phyloP scores from a whole-genome alignment of 768 basidiomycete genomes.

The Collybia sordida region DNA sequence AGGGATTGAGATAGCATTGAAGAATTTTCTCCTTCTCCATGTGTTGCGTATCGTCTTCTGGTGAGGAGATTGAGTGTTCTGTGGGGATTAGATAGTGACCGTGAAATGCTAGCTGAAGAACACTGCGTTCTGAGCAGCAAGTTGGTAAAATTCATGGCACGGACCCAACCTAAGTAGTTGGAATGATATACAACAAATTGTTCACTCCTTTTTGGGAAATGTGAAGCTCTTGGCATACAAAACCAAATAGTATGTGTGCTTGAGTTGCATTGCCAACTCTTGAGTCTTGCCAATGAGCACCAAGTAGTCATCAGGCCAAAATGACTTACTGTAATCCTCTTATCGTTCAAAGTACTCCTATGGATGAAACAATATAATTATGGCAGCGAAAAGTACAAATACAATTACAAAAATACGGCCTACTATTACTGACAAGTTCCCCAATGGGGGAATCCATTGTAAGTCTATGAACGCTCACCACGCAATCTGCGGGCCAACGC shows the following conservation, averaged over 20 bases:
- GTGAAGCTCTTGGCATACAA: slow-evolving; percentile 7
- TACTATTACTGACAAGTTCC: background rate
- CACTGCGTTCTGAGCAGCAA: slow-evolving; percentile 12
- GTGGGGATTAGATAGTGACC: slow-evolving; percentile 6
- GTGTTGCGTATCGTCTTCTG: slow-evolving; percentile 45
- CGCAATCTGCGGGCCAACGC: slow-evolving; percentile 43
- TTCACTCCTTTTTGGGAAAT: slow-evolving; percentile 2
- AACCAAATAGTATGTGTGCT: slow-evolving; percentile 16
- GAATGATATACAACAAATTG: background rate
- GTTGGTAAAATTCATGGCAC: slow-evolving; percentile 17
- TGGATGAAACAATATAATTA: no score
- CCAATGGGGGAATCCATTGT: background rate
- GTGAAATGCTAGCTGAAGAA: slow-evolving; percentile 4
- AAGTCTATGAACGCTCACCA: slow-evolving; percentile 31
- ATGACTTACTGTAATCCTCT: no score
- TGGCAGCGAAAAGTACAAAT: background rate
- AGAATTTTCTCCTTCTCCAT: slow-evolving; percentile 41
- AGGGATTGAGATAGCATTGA: slow-evolving; percentile 63
- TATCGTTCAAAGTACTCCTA: no score
- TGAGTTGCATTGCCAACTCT: no score
- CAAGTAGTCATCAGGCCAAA: no score
- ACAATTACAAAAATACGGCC: background rate
- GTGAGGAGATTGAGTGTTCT: slow-evolving; percentile 1
- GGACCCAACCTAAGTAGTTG: background rate
- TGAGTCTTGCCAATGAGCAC: no score